Percentiles rank a stretch among this genome's conserved stretches.
phyloP scores from a whole-genome alignment of 495 filamentous ascomycete species.

The Copromyces sp. region DNA sequence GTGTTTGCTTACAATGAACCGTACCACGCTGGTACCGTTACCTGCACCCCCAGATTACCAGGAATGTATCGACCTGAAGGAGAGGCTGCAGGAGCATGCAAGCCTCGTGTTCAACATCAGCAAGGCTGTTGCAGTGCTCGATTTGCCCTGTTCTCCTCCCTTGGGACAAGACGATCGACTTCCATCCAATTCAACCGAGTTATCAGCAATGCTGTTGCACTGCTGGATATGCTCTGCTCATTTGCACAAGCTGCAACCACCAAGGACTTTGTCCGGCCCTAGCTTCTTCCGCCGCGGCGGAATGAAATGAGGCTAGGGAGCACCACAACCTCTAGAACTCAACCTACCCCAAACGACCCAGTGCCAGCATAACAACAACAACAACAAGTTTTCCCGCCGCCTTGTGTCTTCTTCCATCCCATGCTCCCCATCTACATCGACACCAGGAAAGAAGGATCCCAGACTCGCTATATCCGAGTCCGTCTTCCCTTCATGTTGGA shows the following conservation, averaged over 20 bases:
- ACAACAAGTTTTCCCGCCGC: conserved; percentile 43
- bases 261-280: conserved; percentile 69
- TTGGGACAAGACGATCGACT: too few species aligned
- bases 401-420: conserved; percentile 77
- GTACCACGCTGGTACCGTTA: too few species aligned
- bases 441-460: conserved; percentile 74
- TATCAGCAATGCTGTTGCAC: conserved; percentile 75
- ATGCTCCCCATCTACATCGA: conserved; percentile 84
- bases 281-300: too few species aligned
- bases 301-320: too few species aligned
- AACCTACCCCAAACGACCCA: too few species aligned
- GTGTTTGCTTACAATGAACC: too few species aligned
- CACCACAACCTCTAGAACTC: too few species aligned
- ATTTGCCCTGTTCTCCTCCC: too few species aligned
- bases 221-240: conserved; percentile 81
- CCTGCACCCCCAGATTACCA: too few species aligned
- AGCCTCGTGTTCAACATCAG: conserved; percentile 65
- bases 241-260: conserved; percentile 72
- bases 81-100: conserved; percentile 55
- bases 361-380: too few species aligned
- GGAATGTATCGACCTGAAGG: conserved; percentile 60
- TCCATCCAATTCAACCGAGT: too few species aligned
- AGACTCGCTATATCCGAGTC: conserved; percentile 64
- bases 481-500: too few species aligned
- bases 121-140: conserved; percentile 43